Conservation (phyloP, 495 filamentous ascomycete species). For the Tuber umbilicatum region DNA sequence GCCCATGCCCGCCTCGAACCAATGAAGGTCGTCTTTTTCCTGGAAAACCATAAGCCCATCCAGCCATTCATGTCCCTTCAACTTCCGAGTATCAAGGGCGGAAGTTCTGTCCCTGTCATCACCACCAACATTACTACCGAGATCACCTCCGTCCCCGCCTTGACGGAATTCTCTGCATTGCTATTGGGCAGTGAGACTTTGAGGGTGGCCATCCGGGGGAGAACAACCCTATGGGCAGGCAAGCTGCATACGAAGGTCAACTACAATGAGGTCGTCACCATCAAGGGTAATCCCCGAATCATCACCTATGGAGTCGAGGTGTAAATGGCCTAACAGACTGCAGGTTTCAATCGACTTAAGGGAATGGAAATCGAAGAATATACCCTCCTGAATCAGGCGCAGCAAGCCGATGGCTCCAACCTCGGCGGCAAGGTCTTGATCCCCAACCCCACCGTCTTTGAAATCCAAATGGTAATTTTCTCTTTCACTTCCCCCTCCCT, state of each 20-base stretch:
- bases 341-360: slow-evolving; percentile 35
- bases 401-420: slow-evolving; percentile 22
- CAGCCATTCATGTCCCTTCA: slow-evolving; percentile 28
- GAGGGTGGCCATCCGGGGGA: slow-evolving; percentile 25
- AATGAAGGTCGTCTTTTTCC: slow-evolving; percentile 30
- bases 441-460: slow-evolving; percentile 37
- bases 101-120: slow-evolving; percentile 28
- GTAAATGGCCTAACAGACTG: not conserved
- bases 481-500: not conserved
- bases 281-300: slow-evolving; percentile 34
- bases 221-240: slow-evolving; percentile 33
- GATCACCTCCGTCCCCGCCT: slow-evolving; percentile 17
- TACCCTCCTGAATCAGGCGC: not conserved
- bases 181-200: slow-evolving; percentile 24
- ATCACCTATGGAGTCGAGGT: not conserved
- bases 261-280: slow-evolving; percentile 32
- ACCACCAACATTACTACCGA: slow-evolving; percentile 14
- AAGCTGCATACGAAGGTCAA: slow-evolving; percentile 24
- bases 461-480: slow-evolving; percentile 36
- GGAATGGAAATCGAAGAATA: slow-evolving; percentile 40
- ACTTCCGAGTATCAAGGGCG: slow-evolving; percentile 22
- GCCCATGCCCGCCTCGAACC: slow-evolving; percentile 25
- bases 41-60: slow-evolving; percentile 12
- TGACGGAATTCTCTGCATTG: slow-evolving; percentile 27
- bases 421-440: slow-evolving; percentile 38